Conservation (phyloP, 2,329 filamentous ascomycete species). For the Fusarium nematophilum region DNA sequence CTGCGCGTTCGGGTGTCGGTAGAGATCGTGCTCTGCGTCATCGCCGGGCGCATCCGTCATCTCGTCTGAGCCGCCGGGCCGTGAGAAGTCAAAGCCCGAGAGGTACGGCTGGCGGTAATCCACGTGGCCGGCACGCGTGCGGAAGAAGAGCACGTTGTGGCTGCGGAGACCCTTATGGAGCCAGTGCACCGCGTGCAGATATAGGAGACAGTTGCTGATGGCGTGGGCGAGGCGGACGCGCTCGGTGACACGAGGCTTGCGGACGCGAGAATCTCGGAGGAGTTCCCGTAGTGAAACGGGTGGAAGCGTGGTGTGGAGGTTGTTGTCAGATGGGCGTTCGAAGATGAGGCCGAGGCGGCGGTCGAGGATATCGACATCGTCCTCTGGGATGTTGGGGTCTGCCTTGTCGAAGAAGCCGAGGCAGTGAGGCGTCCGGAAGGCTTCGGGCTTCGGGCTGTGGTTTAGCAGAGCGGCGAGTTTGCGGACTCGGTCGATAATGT, state of each 20-base stretch:
- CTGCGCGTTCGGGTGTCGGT: conserved; percentile 60
- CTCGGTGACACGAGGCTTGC: conserved; percentile 62
- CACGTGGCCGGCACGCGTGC: conserved; percentile 44
- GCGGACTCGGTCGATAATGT: conserved; percentile 58
- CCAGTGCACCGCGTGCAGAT: conserved; percentile 67
- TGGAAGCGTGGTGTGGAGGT: conserved; percentile 49
- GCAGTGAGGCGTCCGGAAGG: conserved; percentile 62
- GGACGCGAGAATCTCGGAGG: conserved; percentile 49
- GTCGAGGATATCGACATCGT: conserved; percentile 56
- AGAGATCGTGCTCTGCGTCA: conserved; percentile 59
- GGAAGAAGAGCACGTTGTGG: conserved; percentile 65
- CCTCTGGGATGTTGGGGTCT: conserved; percentile 46
- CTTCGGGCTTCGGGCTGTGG: conserved; percentile 59
- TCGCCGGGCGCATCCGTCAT: conserved; percentile 61
- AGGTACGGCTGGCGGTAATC: conserved; percentile 57
- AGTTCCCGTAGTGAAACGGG: conserved; percentile 62
- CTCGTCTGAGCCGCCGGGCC: conserved; percentile 61
- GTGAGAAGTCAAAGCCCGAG: conserved; percentile 66
- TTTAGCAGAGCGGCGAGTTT: conserved; percentile 61
- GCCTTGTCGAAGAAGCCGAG: conserved; percentile 63
- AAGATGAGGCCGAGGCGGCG: conserved; percentile 65
- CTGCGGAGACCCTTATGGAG: conserved; percentile 68
- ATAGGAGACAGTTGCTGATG: conserved; percentile 64
- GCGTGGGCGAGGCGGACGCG: conserved; percentile 63
- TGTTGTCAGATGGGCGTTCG: conserved; percentile 56